Percentiles rank a stretch among this genome's conserved stretches.
These are phyloP conservation scores for Stylosanthes scabra DNA, from an alignment of 331 rosid genomes.

Conservation along the genomic window DNA sequence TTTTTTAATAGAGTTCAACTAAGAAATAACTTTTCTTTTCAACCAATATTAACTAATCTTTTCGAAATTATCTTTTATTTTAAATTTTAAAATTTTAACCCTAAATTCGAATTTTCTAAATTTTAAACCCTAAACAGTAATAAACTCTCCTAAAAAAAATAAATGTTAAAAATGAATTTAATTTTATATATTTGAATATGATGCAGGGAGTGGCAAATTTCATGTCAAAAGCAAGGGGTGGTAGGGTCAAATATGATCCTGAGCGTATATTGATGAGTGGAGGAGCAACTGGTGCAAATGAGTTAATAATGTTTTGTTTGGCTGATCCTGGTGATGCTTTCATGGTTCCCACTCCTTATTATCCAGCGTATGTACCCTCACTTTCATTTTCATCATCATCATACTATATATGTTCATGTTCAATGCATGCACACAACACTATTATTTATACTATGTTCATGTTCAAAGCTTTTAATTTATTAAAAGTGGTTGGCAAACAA, in stretches of 20 bases:
- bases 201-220: conserved; percentile 79
- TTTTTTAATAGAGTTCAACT: too few species aligned
- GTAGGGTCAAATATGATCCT: conserved; percentile 74
- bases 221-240: conserved; percentile 90
- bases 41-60: too few species aligned
- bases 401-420: conserved; percentile 16
- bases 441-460: background rate
- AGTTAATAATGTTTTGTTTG: conserved; percentile 78
- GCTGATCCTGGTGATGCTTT: conserved; percentile 94
- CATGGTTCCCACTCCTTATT: conserved; percentile 84
- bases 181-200: too few species aligned
- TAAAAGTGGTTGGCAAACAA: background rate
- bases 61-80: too few species aligned
- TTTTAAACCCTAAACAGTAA: too few species aligned
- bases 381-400: background rate
- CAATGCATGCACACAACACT: conserved; percentile 27
- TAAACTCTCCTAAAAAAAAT: too few species aligned
- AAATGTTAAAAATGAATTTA: too few species aligned
- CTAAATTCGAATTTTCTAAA: too few species aligned
- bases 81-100: too few species aligned
- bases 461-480: conserved; percentile 4
- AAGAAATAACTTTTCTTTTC: too few species aligned
- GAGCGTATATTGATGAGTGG: conserved; percentile 87
- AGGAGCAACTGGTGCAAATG: conserved; percentile 97
- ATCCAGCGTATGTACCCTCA: conserved; percentile 78